These are phyloP conservation scores for Sicyos edulis DNA, from an alignment of 306 rosid species.

Conservation along the genomic window DNA sequence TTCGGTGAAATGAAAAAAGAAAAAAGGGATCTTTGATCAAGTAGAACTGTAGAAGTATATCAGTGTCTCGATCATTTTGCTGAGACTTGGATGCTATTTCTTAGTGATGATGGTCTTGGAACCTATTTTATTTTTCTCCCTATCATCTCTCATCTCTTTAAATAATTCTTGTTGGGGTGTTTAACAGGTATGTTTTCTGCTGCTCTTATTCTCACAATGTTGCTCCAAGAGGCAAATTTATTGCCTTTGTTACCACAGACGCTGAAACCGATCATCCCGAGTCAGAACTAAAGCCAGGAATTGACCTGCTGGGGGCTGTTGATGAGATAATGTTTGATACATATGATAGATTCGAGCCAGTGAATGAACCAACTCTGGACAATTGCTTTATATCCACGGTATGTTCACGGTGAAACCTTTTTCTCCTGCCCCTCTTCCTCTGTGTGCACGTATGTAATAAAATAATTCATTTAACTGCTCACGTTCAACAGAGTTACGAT, in stretches of 20 bases:
- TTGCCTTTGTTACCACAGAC: conserved; percentile 91
- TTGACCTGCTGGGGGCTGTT: conserved; percentile 80
- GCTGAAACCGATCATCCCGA: conserved; percentile 88
- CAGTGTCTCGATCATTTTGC: no score
- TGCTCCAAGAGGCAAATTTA: conserved; percentile 90
- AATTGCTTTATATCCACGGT: conserved; percentile 89
- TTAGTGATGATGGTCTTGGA: no score
- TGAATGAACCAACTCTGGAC: conserved; percentile 79
- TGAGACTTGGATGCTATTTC: no score
- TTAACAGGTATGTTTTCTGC: conserved; percentile 87
- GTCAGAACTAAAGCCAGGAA: conserved; percentile 83
- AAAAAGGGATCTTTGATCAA: no score
- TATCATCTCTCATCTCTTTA: neutral
- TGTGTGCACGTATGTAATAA: neutral
- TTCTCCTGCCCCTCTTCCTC: neutral
- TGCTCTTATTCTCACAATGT: conserved; percentile 94
- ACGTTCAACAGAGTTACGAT: conserved; percentile 77
- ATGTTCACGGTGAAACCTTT: conserved; percentile 25
- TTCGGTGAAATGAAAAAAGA: no score
- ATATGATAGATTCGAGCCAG: conserved; percentile 86
- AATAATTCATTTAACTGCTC: conserved; percentile 3
- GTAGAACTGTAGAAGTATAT: no score
- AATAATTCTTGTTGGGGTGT: neutral
- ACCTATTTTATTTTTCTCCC: no score
- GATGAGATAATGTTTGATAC: conserved; percentile 86